Evolutionary conservation across 2,329 filamentous ascomycete species (phyloP).

Genomic region (Cytospora paraplurivora): DNA sequence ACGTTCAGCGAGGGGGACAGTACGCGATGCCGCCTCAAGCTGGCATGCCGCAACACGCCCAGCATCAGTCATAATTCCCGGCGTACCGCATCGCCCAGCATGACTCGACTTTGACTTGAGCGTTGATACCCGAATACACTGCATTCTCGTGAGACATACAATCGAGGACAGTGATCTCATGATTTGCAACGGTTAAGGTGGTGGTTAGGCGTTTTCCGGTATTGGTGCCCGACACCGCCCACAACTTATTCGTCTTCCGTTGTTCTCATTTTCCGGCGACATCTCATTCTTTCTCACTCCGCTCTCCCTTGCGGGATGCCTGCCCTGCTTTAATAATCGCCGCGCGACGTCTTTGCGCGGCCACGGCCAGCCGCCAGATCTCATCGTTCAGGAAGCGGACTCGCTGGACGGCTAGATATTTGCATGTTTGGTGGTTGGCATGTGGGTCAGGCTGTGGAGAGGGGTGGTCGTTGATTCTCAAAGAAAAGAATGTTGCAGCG

Average conservation of each 20-base stretch:
- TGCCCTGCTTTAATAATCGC: constrained; percentile 21
- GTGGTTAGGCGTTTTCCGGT: constrained; percentile 48
- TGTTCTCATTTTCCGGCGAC: constrained; percentile 27
- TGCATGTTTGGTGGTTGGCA: constrained; percentile 8
- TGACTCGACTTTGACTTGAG: constrained; percentile 36
- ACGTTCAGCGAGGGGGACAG: constrained; percentile 73
- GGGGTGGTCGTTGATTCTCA: constrained; percentile 20
- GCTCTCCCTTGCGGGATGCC: not conserved
- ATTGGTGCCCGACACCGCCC: constrained; percentile 7
- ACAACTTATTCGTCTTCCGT: constrained; percentile 19
- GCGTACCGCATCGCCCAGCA: constrained; percentile 25
- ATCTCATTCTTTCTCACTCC: constrained; percentile 29
- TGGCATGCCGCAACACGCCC: constrained; percentile 80
- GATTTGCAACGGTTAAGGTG: constrained; percentile 45
- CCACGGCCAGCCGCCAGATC: constrained; percentile 1
- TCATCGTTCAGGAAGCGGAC: not conserved
- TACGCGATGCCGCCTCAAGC: constrained; percentile 78
- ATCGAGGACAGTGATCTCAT: constrained; percentile 35
- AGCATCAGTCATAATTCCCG: constrained; percentile 68
- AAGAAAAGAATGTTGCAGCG: constrained; percentile 18
- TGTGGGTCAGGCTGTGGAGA: not conserved
- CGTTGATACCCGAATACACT: constrained; percentile 63
- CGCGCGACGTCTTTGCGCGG: not conserved
- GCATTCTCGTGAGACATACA: constrained; percentile 48
- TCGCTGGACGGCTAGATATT: constrained; percentile 1